A percentile compares a stretch with the other conserved stretches of the same genome.
These are phyloP conservation scores for Penicillium parvum DNA, from an alignment of 495 filamentous ascomycete genomes.

Conservation along the genomic window DNA sequence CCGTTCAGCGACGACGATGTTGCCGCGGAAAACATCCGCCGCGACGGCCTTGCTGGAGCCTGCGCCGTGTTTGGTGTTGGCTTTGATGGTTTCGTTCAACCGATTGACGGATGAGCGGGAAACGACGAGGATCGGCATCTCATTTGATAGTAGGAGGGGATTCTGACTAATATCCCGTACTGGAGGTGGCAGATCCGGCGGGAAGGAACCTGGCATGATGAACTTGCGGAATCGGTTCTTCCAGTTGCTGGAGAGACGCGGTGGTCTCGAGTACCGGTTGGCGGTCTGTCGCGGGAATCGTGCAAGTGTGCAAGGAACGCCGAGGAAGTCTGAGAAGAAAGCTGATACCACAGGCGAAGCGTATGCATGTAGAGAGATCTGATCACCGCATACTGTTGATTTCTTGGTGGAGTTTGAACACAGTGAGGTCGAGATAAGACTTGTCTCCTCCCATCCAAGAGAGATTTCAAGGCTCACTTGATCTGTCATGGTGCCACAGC, in stretches of 20 bases:
- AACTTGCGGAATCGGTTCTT: constrained; percentile 31
- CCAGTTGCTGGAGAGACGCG: constrained; percentile 13
- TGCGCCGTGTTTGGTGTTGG: constrained; percentile 32
- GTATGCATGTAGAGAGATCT: constrained; percentile 64
- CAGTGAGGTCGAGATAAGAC: constrained; percentile 41
- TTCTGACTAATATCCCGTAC: constrained; percentile 27
- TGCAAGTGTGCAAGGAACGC: constrained; percentile 74
- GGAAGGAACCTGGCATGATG: constrained; percentile 55
- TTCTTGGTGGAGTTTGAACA: constrained; percentile 29
- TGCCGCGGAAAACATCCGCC: constrained; percentile 75
- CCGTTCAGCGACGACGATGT: constrained; percentile 67
- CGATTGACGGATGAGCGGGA: constrained; percentile 72
- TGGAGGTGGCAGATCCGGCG: constrained; percentile 47
- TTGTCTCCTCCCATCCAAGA: constrained; percentile 56
- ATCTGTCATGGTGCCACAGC: constrained; percentile 25
- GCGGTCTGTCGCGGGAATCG: constrained; percentile 64
- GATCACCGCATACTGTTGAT: constrained; percentile 75
- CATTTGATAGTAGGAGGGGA: constrained; percentile 83
- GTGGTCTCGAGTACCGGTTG: constrained; percentile 57
- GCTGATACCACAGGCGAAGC: constrained; percentile 54
- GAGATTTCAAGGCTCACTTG: constrained; percentile 45
- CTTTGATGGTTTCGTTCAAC: constrained; percentile 66
- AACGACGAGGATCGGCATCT: constrained; percentile 85
- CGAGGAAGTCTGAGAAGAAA: constrained; percentile 71
- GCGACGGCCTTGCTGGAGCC: constrained; percentile 50